phyloP scores from a whole-genome alignment of 345 rosid genomes.

The Eucalyptus sp. region DNA sequence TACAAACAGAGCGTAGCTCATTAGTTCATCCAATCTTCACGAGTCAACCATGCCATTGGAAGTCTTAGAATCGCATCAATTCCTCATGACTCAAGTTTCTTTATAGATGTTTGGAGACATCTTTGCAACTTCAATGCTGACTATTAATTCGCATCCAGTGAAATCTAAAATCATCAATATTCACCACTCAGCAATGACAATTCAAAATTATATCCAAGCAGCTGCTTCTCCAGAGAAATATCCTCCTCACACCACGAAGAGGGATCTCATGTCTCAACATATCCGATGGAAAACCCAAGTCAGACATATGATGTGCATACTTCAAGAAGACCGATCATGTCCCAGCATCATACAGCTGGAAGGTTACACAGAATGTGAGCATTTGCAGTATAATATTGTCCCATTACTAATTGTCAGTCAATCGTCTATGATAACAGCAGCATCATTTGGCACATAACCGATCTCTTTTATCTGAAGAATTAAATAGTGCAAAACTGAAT shows the following conservation, averaged over 20 bases:
- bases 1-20: background rate
- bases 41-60: background rate
- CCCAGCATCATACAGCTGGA: background rate
- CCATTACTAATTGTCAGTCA: background rate
- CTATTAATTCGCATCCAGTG: background rate
- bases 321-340: background rate
- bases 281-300: background rate
- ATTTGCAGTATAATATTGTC: background rate
- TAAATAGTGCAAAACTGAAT: constrained; percentile 26
- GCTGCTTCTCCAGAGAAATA: background rate
- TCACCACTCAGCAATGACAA: background rate
- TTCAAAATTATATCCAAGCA: background rate
- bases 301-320: background rate
- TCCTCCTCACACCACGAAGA: background rate
- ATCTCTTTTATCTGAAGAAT: constrained; percentile 32
- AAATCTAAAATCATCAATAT: background rate
- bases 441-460: background rate
- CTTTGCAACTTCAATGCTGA: background rate
- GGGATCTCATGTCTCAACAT: background rate
- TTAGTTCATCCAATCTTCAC: background rate
- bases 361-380: background rate
- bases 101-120: background rate
- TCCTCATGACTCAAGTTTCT: background rate
- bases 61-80: fast-evolving
- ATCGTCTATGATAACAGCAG: background rate